Percentiles rank a stretch among this genome's conserved stretches.
phyloP scores from a whole-genome alignment of 1,284 basidiomycete species.

The Phlebopus sp. region DNA sequence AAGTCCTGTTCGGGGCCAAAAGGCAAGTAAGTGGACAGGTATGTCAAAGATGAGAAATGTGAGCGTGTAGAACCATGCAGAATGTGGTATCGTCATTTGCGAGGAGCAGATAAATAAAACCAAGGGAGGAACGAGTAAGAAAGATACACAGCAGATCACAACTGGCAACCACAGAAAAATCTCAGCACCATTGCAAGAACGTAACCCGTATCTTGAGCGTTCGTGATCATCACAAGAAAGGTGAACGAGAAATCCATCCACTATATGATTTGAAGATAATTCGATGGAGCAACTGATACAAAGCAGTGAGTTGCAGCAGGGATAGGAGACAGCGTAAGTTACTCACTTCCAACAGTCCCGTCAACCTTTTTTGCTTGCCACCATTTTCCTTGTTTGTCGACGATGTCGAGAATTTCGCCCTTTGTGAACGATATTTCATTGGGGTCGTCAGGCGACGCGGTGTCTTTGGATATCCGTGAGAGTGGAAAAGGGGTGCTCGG shows the following conservation, averaged over 20 bases:
- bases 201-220: slow-evolving; percentile 21
- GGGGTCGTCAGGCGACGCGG: slow-evolving; percentile 90
- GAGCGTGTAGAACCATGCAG: slow-evolving; percentile 13
- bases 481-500: slow-evolving; percentile 10
- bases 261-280: slow-evolving; percentile 74
- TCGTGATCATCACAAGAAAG: slow-evolving; percentile 13
- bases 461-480: slow-evolving; percentile 51
- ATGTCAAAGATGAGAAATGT: slow-evolving; percentile 8
- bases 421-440: slow-evolving; percentile 95
- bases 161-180: slow-evolving; percentile 23
- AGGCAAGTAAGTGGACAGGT: neutral
- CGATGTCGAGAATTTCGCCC: slow-evolving; percentile 90
- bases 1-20: no score
- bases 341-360: slow-evolving; percentile 80
- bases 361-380: slow-evolving; percentile 90
- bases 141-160: slow-evolving; percentile 29
- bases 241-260: slow-evolving; percentile 14
- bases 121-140: slow-evolving; percentile 11
- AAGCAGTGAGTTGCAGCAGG: slow-evolving; percentile 15
- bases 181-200: slow-evolving; percentile 28
- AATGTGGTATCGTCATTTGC: slow-evolving; percentile 32
- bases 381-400: slow-evolving; percentile 94
- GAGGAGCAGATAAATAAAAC: slow-evolving; percentile 28
- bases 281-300: slow-evolving; percentile 70
- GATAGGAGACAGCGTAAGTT: neutral